Percentiles rank a stretch among this genome's conserved stretches.
These are phyloP conservation scores for Mucor mucedo DNA, from an alignment of 371 early-diverging fungal species.

Conservation along the genomic window DNA sequence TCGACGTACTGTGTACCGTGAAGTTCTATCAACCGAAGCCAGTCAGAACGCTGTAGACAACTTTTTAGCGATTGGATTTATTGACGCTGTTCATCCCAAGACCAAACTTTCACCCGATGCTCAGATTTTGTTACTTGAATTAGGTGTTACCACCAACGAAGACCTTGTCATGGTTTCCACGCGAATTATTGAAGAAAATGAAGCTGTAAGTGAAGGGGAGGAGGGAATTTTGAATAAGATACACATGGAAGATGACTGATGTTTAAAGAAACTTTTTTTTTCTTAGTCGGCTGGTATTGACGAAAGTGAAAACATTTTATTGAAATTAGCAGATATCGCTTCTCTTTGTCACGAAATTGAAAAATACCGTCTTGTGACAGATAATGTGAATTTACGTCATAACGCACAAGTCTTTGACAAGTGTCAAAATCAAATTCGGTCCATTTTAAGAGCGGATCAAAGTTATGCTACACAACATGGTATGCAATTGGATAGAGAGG, in stretches of 20 bases:
- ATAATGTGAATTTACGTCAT: slow-evolving; percentile 32
- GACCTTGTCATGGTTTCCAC: slow-evolving; percentile 50
- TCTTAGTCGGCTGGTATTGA: neutral
- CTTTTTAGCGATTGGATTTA: slow-evolving; percentile 51
- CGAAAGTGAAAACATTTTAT: slow-evolving; percentile 26
- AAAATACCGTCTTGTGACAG: slow-evolving; percentile 46
- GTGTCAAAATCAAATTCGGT: slow-evolving; percentile 55
- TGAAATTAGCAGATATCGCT: slow-evolving; percentile 40
- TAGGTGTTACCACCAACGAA: slow-evolving; percentile 53
- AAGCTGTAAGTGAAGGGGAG: slow-evolving; percentile 3
- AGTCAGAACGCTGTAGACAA: slow-evolving; percentile 56
- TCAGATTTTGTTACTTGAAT: slow-evolving; percentile 48
- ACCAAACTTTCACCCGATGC: slow-evolving; percentile 54
- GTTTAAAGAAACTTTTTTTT: neutral
- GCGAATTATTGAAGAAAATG: slow-evolving; percentile 20
- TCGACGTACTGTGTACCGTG: slow-evolving; percentile 53
- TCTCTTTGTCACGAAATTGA: slow-evolving; percentile 53
- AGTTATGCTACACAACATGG: slow-evolving; percentile 56
- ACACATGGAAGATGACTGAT: neutral
- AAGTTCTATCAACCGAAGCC: slow-evolving; percentile 55
- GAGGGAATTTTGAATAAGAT: neutral
- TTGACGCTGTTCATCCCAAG: slow-evolving; percentile 53
- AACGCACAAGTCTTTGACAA: slow-evolving; percentile 58
- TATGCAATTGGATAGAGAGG: slow-evolving; percentile 44
- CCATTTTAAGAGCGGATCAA: slow-evolving; percentile 48